Evolutionary conservation across 306 rosid species (phyloP), one percentile per base, ranked within the genome.

Genomic region (Prunus fruticosa): DNA sequence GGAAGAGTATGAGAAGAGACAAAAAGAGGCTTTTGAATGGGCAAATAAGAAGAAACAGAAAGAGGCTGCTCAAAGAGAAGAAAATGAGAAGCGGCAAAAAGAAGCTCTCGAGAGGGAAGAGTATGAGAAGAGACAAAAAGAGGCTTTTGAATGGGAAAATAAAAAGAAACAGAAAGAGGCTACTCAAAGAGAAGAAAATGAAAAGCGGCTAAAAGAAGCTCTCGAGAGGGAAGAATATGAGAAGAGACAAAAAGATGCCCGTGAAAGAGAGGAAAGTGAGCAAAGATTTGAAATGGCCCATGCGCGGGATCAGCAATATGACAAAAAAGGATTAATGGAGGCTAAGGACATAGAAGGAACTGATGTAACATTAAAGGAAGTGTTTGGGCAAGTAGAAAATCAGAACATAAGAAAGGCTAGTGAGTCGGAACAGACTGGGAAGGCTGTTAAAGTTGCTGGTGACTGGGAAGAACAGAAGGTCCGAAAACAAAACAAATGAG

Each of bases 321-420:
- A 54, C 34, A 27, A 12, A 28, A 57, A 65, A 22, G 71, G 61
- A 54, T 45, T 63, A 66, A 78, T 72, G 75, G 81, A 71, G 61
- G 73, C 63, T 54, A 82, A 52, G 57, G 58, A 74, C 54, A 53
- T 58, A 81, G 79, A 72, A 75, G 87, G 75, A 70, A 56, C 8
- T 28, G 80, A 69, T 47, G 65, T 53, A 68, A 75, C 57, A 64
- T 58, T 82, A 46, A 61, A 71, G 54, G 80, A 81, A 65, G 69
- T 77, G 78, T 78, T 65, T 82, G 56, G 74, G 41, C 12, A 23
- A 60, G 90, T 81, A 71, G 86, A 82, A 75, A 73, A 43, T 82
- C 74, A 75, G 18, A 38, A 28, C 66, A 54, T 56, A 71, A 50
- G 65, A 64, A 82, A 82, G 81, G 75, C 60, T 64, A 51, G 72